A percentile compares a stretch with the other conserved stretches of the same genome.
phyloP scores from a whole-genome alignment of 2,329 filamentous ascomycete genomes.

The Metarhizium guizhouense region DNA sequence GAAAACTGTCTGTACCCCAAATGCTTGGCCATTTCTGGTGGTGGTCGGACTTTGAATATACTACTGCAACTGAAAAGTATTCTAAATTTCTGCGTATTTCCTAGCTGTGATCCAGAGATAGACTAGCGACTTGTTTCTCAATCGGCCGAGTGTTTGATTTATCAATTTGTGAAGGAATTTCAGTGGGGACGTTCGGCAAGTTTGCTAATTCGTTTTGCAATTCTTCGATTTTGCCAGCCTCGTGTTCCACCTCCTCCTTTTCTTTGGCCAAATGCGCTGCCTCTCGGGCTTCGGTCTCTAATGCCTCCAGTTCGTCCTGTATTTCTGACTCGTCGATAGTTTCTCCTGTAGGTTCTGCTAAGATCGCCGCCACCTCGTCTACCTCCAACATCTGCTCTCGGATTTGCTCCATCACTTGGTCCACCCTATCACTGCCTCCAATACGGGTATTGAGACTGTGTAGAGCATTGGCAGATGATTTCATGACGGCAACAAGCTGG shows the following conservation, averaged over 20 bases:
- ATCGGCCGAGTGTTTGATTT: background rate
- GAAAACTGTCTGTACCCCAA: background rate
- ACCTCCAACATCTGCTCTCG: slow-evolving; percentile 72
- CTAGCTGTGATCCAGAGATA: background rate
- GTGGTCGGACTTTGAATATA: background rate
- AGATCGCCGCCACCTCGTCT: slow-evolving; percentile 72
- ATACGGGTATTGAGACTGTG: slow-evolving; percentile 64
- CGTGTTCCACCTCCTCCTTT: slow-evolving; percentile 26
- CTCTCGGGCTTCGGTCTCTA: slow-evolving; percentile 54
- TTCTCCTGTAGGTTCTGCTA: slow-evolving; percentile 51
- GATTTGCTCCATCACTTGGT: slow-evolving; percentile 64
- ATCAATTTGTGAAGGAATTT: background rate
- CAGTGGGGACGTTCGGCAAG: background rate
- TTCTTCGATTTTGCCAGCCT: background rate
- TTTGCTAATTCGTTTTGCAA: background rate
- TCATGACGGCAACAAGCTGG: slow-evolving; percentile 75
- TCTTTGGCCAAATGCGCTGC: slow-evolving; percentile 45
- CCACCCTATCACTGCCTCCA: slow-evolving; percentile 68
- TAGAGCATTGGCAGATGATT: slow-evolving; percentile 65
- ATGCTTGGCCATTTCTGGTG: background rate
- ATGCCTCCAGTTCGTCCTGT: slow-evolving; percentile 73
- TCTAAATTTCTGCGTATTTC: background rate
- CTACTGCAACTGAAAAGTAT: background rate
- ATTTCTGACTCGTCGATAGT: slow-evolving; percentile 72
- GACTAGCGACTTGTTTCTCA: background rate